These are phyloP conservation scores for Lentinula aciculospora DNA, from an alignment of 768 basidiomycete genomes.

Conservation along the genomic window DNA sequence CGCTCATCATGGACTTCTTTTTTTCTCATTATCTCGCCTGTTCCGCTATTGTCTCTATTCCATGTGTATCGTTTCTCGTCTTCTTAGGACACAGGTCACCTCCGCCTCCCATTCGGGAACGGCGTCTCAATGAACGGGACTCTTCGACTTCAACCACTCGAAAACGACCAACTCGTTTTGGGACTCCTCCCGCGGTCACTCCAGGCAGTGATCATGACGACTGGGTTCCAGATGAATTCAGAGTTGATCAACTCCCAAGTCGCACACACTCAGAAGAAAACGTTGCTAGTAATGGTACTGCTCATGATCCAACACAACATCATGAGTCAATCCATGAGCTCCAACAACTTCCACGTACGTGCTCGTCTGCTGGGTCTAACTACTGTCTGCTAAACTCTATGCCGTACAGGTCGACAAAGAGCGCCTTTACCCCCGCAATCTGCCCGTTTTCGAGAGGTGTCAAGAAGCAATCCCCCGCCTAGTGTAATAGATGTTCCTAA, in stretches of 20 bases:
- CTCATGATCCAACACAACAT: background rate
- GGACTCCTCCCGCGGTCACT: background rate
- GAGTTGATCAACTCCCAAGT: background rate
- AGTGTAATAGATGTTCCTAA: background rate
- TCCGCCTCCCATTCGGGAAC: constrained; percentile 28
- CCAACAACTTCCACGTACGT: constrained; percentile 1
- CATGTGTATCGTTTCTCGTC: constrained; percentile 12
- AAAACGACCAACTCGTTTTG: constrained; percentile 3
- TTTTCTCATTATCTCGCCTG: constrained; percentile 27
- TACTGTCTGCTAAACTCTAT: constrained; percentile 5
- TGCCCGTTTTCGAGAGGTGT: constrained; percentile 27
- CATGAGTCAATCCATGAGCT: background rate
- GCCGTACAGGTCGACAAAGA: constrained; percentile 30
- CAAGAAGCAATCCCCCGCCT: background rate
- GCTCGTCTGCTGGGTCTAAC: background rate
- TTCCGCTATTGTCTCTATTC: constrained; percentile 27
- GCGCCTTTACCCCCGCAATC: constrained; percentile 40
- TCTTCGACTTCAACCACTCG: background rate
- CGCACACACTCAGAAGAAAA: background rate
- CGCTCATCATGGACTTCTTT: constrained; percentile 35
- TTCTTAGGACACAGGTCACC: constrained; percentile 46
- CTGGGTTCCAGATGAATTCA: constrained; percentile 9
- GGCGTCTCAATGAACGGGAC: constrained; percentile 17
- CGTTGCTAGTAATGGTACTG: background rate
- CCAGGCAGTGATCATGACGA: background rate